These are phyloP conservation scores for Haematococcus lacustris DNA, from an alignment of 139 green algal genomes.

Conservation along the genomic window DNA sequence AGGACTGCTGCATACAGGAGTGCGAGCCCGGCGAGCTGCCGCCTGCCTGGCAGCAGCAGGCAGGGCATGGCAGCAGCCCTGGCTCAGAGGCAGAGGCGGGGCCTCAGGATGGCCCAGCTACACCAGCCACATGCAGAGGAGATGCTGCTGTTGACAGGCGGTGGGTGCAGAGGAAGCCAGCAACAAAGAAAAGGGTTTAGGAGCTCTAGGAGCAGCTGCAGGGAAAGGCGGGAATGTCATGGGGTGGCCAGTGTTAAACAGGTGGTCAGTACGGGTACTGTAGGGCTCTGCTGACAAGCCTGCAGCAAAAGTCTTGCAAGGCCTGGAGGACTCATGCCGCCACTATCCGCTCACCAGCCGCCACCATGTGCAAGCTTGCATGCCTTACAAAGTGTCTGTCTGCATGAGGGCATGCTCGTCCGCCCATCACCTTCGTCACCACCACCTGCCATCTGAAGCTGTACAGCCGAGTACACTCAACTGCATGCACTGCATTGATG, in stretches of 20 bases:
- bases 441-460: neutral
- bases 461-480: neutral
- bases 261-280: too few relatives aligned
- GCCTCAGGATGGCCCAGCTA: too few relatives aligned
- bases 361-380: neutral
- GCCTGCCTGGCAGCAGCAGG: neutral
- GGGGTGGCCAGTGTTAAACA: neutral
- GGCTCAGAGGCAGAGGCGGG: neutral
- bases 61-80: neutral
- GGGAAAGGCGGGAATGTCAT: neutral
- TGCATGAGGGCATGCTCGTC: neutral
- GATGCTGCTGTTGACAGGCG: neutral
- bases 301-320: neutral
- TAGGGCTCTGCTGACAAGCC: too few relatives aligned
- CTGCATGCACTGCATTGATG: neutral
- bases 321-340: neutral
- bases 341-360: neutral
- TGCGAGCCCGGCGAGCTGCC: constrained; percentile 5
- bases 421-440: neutral
- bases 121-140: neutral
- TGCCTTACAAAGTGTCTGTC: neutral
- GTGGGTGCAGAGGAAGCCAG: neutral
- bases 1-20: constrained; percentile 7
- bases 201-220: neutral
- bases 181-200: neutral